A percentile compares a stretch with the other conserved stretches of the same genome.
These are phyloP conservation scores for Trametes cubensis DNA, from an alignment of 768 basidiomycete genomes.

Conservation along the genomic window DNA sequence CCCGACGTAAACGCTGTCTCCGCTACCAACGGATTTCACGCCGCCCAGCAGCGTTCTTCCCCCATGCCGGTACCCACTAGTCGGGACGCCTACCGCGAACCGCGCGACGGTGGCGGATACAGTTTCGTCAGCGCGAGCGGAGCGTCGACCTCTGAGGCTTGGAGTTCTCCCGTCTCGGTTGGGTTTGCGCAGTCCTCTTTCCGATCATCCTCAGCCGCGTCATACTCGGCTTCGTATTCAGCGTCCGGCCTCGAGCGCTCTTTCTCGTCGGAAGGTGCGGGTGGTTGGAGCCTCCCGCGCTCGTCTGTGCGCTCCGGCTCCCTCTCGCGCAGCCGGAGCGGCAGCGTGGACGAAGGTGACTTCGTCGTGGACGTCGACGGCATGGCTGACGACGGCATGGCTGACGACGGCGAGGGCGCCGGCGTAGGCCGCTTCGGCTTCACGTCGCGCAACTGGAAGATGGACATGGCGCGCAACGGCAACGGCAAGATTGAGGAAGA, in stretches of 20 bases:
- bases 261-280: slow-evolving; percentile 31
- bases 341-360: slow-evolving; percentile 38
- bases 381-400: slow-evolving; percentile 32
- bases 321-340: slow-evolving; percentile 40
- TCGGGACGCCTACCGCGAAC: slow-evolving; percentile 34
- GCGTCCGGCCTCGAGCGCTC: slow-evolving; percentile 17
- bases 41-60: slow-evolving; percentile 30
- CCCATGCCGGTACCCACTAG: slow-evolving; percentile 39
- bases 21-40: slow-evolving; percentile 2
- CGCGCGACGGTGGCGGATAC: slow-evolving; percentile 32
- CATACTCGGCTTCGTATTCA: slow-evolving; percentile 29
- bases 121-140: slow-evolving; percentile 30
- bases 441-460: slow-evolving; percentile 32
- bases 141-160: slow-evolving; percentile 37
- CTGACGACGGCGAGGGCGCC: slow-evolving; percentile 32
- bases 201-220: slow-evolving; percentile 24
- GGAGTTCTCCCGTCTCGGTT: slow-evolving; percentile 30
- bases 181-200: slow-evolving; percentile 27
- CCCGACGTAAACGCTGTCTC: background rate
- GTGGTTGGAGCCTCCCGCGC: slow-evolving; percentile 57
- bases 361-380: slow-evolving; percentile 32
- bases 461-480: slow-evolving; percentile 28
- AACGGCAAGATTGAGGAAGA: slow-evolving; percentile 43
- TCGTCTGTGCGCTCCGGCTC: slow-evolving; percentile 50
- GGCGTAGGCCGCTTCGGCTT: slow-evolving; percentile 30